These are phyloP conservation scores for Pelargonium fulgidum DNA, from an alignment of 441 rosid species.

Conservation along the genomic window DNA sequence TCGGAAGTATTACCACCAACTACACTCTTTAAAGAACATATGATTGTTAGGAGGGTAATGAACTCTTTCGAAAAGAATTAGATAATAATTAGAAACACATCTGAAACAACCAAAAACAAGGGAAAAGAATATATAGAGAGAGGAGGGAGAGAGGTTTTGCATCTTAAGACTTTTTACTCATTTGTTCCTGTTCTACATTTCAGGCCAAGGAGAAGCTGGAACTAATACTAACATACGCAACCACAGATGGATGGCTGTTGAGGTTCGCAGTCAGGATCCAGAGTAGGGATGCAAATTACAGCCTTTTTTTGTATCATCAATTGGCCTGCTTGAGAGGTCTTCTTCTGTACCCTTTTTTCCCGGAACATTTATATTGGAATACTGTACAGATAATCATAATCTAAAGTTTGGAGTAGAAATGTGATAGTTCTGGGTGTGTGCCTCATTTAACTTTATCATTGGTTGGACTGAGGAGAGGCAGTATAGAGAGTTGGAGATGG, in stretches of 20 bases:
- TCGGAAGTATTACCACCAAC: conserved; percentile 81
- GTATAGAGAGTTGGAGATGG: too few species aligned
- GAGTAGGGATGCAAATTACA: conserved; percentile 32
- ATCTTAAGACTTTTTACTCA: conserved; percentile 29
- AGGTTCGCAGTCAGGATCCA: conserved; percentile 14
- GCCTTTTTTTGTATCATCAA: conserved; percentile 16
- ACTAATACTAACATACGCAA: conserved; percentile 35
- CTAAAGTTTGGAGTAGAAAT: conserved; percentile 20
- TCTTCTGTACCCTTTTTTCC: conserved; percentile 27
- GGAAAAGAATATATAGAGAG: neutral
- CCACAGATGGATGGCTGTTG: conserved; percentile 17
- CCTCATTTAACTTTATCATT: too few species aligned
- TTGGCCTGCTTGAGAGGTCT: conserved; percentile 35
- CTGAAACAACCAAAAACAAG: neutral
- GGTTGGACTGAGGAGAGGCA: too few species aligned
- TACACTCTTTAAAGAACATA: conserved; percentile 69
- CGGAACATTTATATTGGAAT: conserved; percentile 15
- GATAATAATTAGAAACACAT: neutral
- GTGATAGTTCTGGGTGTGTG: neutral
- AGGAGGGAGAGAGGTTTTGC: conserved; percentile 21
- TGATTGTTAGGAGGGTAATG: conserved; percentile 39
- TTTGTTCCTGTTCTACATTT: conserved; percentile 47
- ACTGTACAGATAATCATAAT: conserved; percentile 32
- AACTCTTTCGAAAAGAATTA: conserved; percentile 23
- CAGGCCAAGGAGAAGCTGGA: conserved; percentile 96